A percentile compares a stretch with the other conserved stretches of the same genome.
These are phyloP conservation scores for Chaetoscypha palmicola DNA, from an alignment of 2,329 filamentous ascomycete species.

Conservation along the genomic window DNA sequence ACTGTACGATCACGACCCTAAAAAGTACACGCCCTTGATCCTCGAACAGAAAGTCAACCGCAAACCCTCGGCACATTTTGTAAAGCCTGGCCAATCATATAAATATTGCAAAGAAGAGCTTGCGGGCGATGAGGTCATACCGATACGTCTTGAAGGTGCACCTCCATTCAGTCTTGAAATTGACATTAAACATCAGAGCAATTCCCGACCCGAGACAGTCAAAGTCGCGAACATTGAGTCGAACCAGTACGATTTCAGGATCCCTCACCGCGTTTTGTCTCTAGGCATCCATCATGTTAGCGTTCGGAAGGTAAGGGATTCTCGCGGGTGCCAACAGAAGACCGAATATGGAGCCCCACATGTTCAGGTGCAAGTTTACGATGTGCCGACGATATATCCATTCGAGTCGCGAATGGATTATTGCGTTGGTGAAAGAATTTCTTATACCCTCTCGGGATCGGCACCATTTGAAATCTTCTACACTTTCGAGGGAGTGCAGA, in stretches of 20 bases:
- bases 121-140: conserved; percentile 77
- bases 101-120: conserved; percentile 88
- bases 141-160: conserved; percentile 73
- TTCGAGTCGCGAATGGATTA: conserved; percentile 81
- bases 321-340: conserved; percentile 75
- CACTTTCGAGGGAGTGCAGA: conserved; percentile 70
- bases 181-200: conserved; percentile 86
- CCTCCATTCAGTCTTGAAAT: conserved; percentile 88
- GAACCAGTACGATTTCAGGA: conserved; percentile 69
- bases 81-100: conserved; percentile 83
- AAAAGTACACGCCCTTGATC: conserved; percentile 56
- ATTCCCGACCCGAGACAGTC: conserved; percentile 71
- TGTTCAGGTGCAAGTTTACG: conserved; percentile 86
- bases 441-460: conserved; percentile 83
- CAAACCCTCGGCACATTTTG: conserved; percentile 74
- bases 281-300: conserved; percentile 85
- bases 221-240: conserved; percentile 72
- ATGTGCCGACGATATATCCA: conserved; percentile 84
- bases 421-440: conserved; percentile 91
- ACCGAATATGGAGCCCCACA: conserved; percentile 64
- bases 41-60: conserved; percentile 80
- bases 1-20: conserved; percentile 70
- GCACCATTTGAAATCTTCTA: conserved; percentile 92
- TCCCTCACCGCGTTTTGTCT: conserved; percentile 77
- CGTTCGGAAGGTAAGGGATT: conserved; percentile 84